Percentiles rank a stretch among this genome's conserved stretches.
These are phyloP conservation scores for Beauveria varroae DNA, from an alignment of 2,329 filamentous ascomycete species.

Conservation along the genomic window DNA sequence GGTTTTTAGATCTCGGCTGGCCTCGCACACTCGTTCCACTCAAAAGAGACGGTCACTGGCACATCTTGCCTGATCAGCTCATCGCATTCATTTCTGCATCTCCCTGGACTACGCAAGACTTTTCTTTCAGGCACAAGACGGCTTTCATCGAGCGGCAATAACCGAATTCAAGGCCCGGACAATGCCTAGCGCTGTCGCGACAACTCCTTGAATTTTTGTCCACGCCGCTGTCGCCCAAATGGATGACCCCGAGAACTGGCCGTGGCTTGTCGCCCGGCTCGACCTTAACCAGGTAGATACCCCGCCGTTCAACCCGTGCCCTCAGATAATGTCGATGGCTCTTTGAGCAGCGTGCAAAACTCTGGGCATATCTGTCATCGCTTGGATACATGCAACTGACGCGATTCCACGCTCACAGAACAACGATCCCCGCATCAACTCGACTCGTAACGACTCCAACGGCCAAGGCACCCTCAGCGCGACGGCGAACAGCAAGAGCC, in stretches of 20 bases:
- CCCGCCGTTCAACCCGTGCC: neutral
- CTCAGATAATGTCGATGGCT: neutral
- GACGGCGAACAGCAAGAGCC: constrained; percentile 24
- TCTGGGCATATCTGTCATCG: neutral
- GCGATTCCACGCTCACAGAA: neutral
- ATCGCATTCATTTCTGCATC: neutral
- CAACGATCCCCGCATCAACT: constrained; percentile 28
- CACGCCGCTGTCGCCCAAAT: neutral
- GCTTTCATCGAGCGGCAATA: neutral
- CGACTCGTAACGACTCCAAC: constrained; percentile 25
- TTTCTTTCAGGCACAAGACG: neutral
- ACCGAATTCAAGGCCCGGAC: neutral
- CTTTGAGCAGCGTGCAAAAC: neutral
- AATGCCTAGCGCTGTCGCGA: neutral
- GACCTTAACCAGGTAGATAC: constrained; percentile 1
- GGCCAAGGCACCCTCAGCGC: constrained; percentile 28
- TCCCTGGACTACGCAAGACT: neutral
- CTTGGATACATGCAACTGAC: neutral
- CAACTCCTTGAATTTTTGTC: neutral
- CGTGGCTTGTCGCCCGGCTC: constrained; percentile 8
- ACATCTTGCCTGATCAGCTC: neutral
- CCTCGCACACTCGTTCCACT: neutral
- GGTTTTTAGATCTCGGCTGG: neutral
- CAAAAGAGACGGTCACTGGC: neutral
- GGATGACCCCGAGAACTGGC: constrained; percentile 5